Percentiles rank a stretch among this genome's conserved stretches.
phyloP scores from a whole-genome alignment of 2,329 filamentous ascomycete species.

The Zymoseptoria pseudotritici region DNA sequence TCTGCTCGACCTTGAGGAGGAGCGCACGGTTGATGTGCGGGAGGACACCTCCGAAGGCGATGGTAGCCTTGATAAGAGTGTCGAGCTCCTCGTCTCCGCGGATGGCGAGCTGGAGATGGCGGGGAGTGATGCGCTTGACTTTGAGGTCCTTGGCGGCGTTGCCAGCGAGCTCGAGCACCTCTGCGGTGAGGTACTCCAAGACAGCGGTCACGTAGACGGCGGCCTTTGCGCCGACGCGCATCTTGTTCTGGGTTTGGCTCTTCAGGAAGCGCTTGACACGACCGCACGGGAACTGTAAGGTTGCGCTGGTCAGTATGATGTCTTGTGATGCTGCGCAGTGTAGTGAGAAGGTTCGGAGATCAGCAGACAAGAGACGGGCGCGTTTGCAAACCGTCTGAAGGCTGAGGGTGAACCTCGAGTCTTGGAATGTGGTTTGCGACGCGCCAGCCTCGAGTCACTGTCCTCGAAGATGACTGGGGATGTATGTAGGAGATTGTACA shows the following conservation, averaged over 20 bases:
- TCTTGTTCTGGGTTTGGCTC: slow-evolving; percentile 99
- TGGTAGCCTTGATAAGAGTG: slow-evolving; percentile 93
- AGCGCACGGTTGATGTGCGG: slow-evolving; percentile 98
- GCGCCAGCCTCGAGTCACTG: slow-evolving; percentile 12
- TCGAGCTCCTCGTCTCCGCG: slow-evolving; percentile 90
- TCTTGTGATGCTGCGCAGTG: not conserved
- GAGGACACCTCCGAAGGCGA: slow-evolving; percentile 95
- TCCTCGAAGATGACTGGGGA: not conserved
- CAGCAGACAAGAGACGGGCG: not conserved
- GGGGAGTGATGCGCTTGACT: slow-evolving; percentile 99
- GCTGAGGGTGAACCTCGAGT: not conserved
- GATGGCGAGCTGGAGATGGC: slow-evolving; percentile 98
- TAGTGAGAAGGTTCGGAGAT: not conserved
- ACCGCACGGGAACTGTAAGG: slow-evolving; percentile 83
- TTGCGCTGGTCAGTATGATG: slow-evolving; percentile 26
- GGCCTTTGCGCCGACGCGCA: slow-evolving; percentile 97
- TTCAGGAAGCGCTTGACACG: slow-evolving; percentile 99
- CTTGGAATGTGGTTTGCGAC: slow-evolving; percentile 22
- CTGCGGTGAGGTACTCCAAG: slow-evolving; percentile 95
- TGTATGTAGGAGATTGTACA: slow-evolving; percentile 6
- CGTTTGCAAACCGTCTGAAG: not conserved
- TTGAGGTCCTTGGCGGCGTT: slow-evolving; percentile 99
- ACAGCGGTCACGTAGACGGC: slow-evolving; percentile 97
- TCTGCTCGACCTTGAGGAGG: slow-evolving; percentile 91
- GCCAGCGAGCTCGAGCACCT: slow-evolving; percentile 97